Base-by-base conservation (phyloP, 148 eudicot genomes). In the Fagopyrum esculentum region DNA sequence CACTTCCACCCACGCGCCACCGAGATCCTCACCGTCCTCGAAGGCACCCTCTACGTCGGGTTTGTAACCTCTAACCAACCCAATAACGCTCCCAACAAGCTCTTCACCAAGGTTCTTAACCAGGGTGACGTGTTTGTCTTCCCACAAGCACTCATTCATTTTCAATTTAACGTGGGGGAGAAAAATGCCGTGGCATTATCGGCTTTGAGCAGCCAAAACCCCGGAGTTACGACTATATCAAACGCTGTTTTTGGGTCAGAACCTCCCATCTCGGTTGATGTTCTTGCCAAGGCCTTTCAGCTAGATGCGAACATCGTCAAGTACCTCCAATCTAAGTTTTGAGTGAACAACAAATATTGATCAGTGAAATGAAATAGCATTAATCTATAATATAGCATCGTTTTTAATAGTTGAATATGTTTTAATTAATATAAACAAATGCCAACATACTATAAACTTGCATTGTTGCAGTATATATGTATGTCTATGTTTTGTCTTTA, bases 41-140 rank as follows among this genome's bases (percentile, higher is more conserved):
- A 64, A 45, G 70, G 70, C 46, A 64, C 70, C 70, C 45, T 64
- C 2, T 35, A 64, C 70, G 70, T 40, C 1, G 70, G 70, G 2
- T 64, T 64, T 6, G 70, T 64, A 30, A 30, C 70, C 35, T 77
- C 77, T 3, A 76, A 79, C 75, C 78, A 70, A 1, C n/a, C 45
- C 15, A 40, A 10, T 45, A 30, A 30, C 30, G 70, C 66, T 35
- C 40, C 40, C 43, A 77, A 76, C 69, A 63, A 50, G 68, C 77
- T 80, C 40, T 44, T 72, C 49, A 60, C 69, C 2, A 80, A 80
- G 63, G 77, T 77, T 4, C 79, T 80, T 11, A 7, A 52, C 30
- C 64, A 55, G 29, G 82, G 82, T 5, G 82, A 80, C 50, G 76
- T 76, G 6, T 76, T 80, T 47, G 82, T 56, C 2, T 73, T 80